Evolutionary conservation across 305 asterid genomes (phyloP).

Genomic region (Stenogyne calaminthoides): DNA sequence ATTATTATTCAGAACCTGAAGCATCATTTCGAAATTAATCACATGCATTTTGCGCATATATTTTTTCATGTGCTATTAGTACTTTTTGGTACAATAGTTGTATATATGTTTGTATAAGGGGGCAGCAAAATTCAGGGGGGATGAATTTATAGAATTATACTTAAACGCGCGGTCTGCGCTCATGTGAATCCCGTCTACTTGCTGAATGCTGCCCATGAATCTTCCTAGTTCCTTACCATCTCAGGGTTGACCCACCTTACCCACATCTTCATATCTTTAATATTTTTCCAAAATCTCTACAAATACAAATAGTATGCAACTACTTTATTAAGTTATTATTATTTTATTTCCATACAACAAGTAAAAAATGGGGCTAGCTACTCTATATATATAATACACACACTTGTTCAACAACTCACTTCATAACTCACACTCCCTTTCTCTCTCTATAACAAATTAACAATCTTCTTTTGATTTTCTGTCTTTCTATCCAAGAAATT

Average conservation of each 20-base stretch:
- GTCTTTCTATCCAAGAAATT: background rate
- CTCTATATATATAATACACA: background rate
- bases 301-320: conserved; percentile 15
- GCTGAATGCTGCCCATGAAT: conserved; percentile 61
- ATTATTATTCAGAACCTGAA: background rate
- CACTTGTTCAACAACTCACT: conserved; percentile 28
- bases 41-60: background rate
- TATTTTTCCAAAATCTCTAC: conserved; percentile 22
- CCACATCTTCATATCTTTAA: conserved; percentile 35
- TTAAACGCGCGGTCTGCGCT: conserved; percentile 48
- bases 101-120: too few relatives aligned
- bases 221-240: conserved; percentile 68
- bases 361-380: conserved; percentile 13
- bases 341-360: conserved; percentile 34
- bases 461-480: too few relatives aligned
- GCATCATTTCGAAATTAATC: background rate
- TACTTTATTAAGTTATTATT: background rate
- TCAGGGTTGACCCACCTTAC: conserved; percentile 76
- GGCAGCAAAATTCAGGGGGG: conserved; percentile 70
- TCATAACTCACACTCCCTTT: conserved; percentile 26
- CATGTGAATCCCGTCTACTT: conserved; percentile 81
- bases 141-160: conserved; percentile 73
- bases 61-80: background rate
- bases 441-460: background rate
- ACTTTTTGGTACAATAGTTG: background rate